Conservation (phyloP, 1,284 basidiomycete genomes). For the Heterobasidion parviporum region DNA sequence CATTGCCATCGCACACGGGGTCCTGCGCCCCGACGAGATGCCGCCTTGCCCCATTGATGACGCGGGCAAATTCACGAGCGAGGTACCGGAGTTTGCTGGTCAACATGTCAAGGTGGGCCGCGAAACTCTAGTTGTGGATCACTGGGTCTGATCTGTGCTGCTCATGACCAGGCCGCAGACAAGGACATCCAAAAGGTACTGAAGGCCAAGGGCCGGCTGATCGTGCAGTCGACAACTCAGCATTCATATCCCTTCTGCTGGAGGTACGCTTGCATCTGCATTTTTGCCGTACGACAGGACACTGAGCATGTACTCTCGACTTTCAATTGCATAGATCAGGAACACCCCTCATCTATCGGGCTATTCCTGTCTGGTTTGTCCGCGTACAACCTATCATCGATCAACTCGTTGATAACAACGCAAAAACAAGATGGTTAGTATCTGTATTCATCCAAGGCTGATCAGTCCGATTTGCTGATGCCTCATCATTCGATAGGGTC, state of each 20-base stretch:
- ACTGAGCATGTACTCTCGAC: neutral
- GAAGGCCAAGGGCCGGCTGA: constrained; percentile 82
- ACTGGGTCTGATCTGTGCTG: neutral
- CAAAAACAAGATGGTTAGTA: constrained; percentile 79
- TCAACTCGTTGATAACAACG: constrained; percentile 86
- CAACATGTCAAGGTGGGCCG: constrained; percentile 76
- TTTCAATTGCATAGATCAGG: constrained; percentile 56
- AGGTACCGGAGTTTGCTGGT: constrained; percentile 90
- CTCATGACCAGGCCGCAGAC: constrained; percentile 70
- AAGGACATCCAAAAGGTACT: constrained; percentile 90
- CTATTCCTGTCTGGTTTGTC: constrained; percentile 96
- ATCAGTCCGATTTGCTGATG: neutral
- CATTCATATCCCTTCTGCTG: constrained; percentile 98
- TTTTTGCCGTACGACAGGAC: too few species aligned
- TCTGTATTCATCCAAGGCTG: neutral
- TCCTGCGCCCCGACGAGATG: constrained; percentile 81
- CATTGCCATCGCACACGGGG: constrained; percentile 78
- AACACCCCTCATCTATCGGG: constrained; percentile 94
- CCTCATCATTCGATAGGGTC: constrained; percentile 48
- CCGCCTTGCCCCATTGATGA: constrained; percentile 97
- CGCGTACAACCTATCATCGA: constrained; percentile 82
- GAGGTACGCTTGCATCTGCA: constrained; percentile 48
- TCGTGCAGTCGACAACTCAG: constrained; percentile 81
- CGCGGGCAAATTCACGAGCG: constrained; percentile 78
- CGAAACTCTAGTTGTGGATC: too few species aligned